These are phyloP conservation scores for Psidium friedrichsthalianum DNA, from an alignment of 345 rosid species.

Conservation along the genomic window DNA sequence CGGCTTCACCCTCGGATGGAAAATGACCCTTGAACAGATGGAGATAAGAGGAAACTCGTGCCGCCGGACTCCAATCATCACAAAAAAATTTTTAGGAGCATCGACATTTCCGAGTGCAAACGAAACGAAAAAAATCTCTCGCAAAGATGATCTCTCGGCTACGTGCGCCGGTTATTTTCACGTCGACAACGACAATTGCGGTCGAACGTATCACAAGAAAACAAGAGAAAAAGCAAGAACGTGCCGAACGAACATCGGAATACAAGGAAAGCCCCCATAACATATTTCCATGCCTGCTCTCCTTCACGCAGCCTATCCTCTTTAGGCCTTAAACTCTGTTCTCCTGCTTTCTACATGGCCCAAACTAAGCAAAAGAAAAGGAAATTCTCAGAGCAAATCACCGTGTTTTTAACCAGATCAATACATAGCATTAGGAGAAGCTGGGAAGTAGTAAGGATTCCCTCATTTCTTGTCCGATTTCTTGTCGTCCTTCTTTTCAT, in stretches of 20 bases:
- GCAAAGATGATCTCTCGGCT: background rate
- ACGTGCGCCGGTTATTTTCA: background rate
- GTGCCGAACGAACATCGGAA: background rate
- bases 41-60: background rate
- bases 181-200: background rate
- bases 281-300: background rate
- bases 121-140: background rate
- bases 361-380: background rate
- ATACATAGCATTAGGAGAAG: background rate
- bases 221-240: background rate
- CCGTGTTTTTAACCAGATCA: background rate
- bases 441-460: background rate
- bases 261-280: background rate
- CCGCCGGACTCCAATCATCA: background rate
- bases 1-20: background rate
- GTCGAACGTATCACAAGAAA: background rate
- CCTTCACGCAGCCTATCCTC: background rate
- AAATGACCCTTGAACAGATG: background rate
- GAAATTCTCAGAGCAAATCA: background rate
- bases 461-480: constrained; percentile 16
- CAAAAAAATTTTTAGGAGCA: background rate
- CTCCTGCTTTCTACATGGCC: background rate
- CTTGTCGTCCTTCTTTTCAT: constrained; percentile 14
- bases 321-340: background rate
- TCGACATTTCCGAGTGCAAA: background rate